phyloP scores from a whole-genome alignment of 2,329 filamentous ascomycete genomes.

The Fusarium acutatum region DNA sequence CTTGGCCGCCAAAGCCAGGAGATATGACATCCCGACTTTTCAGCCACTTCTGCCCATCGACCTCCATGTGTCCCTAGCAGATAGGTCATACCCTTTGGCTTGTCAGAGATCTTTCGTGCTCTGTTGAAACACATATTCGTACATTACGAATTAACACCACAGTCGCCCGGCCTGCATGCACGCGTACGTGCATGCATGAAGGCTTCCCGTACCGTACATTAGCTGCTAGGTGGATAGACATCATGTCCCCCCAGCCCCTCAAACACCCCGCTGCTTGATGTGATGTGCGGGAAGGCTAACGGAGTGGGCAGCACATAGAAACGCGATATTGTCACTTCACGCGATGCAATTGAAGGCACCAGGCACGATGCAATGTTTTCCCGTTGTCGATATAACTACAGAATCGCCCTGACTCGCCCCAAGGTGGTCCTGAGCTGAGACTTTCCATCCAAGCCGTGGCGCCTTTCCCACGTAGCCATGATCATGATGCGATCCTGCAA shows the following conservation, averaged over 20 bases:
- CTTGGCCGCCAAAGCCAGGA: slow-evolving; percentile 16
- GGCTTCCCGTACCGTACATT: slow-evolving; percentile 39
- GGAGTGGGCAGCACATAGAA: slow-evolving; percentile 32
- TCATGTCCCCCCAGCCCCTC: slow-evolving; percentile 31
- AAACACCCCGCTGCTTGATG: slow-evolving; percentile 39
- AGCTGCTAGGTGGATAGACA: slow-evolving; percentile 40
- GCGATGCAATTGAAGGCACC: slow-evolving; percentile 4
- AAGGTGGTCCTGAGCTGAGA: slow-evolving; percentile 4
- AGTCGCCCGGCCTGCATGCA: slow-evolving; percentile 38
- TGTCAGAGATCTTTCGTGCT: slow-evolving; percentile 14
- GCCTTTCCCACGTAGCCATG: slow-evolving; percentile 19
- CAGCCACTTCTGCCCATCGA: not conserved
- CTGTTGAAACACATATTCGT: slow-evolving; percentile 39
- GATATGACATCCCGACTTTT: slow-evolving; percentile 5
- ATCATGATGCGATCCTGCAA: slow-evolving; percentile 41
- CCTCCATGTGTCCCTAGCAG: slow-evolving; percentile 21
- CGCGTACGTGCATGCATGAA: slow-evolving; percentile 33
- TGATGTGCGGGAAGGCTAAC: slow-evolving; percentile 46
- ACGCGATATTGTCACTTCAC: slow-evolving; percentile 35
- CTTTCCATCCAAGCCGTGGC: slow-evolving; percentile 5
- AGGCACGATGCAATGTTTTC: not conserved
- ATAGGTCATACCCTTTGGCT: slow-evolving; percentile 14
- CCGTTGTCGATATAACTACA: not conserved
- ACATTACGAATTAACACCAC: slow-evolving; percentile 29
- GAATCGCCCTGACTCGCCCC: not conserved